These are phyloP conservation scores for Globisporangium alternatum DNA, from an alignment of 352 stramenopile genomes.

Conservation along the genomic window DNA sequence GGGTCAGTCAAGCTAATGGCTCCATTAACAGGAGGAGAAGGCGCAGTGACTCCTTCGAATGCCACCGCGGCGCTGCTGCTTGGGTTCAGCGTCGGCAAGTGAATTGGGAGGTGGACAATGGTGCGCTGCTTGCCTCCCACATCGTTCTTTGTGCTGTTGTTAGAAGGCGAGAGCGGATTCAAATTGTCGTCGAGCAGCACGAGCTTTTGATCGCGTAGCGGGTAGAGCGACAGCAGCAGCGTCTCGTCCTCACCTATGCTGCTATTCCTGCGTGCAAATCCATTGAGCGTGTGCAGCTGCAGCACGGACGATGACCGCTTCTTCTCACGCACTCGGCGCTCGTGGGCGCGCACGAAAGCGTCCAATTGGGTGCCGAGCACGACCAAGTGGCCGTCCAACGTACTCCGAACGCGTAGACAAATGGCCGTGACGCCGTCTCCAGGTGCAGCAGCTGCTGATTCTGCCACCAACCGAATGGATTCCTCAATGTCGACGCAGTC, in stretches of 20 bases:
- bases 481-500: slow-evolving; percentile 16
- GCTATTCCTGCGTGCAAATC: slow-evolving; percentile 9
- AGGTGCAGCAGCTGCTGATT: not conserved
- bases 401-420: slow-evolving; percentile 7
- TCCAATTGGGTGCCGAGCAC: slow-evolving; percentile 18
- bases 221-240: slow-evolving; percentile 12
- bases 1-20: not conserved
- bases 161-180: not conserved
- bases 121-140: not conserved
- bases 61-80: slow-evolving; percentile 3
- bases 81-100: not conserved
- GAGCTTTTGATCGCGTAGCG: slow-evolving; percentile 13
- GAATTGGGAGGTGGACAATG: not conserved
- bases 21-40: not conserved
- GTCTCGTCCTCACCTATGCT: not conserved
- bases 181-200: not conserved
- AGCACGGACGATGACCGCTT: not conserved
- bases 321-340: slow-evolving; percentile 7
- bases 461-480: slow-evolving; percentile 9
- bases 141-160: not conserved
- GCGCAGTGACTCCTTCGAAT: not conserved
- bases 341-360: slow-evolving; percentile 9
- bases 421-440: slow-evolving; percentile 6
- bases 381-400: slow-evolving; percentile 16
- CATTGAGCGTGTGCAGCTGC: not conserved